phyloP scores from a whole-genome alignment of 1,284 basidiomycete species.

The Ganoderma sp. region DNA sequence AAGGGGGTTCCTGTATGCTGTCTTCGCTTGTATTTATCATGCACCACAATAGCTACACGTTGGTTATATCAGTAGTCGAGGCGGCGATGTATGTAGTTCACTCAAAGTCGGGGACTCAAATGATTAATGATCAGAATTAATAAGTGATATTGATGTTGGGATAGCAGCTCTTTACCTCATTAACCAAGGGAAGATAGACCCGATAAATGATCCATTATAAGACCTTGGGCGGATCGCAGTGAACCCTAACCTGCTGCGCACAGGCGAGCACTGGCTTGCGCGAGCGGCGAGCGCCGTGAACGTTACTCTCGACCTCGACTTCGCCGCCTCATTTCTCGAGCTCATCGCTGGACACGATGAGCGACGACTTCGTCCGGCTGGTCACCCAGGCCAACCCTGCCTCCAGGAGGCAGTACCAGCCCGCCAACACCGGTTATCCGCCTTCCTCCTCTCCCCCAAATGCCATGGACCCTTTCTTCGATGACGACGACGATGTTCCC shows the following conservation, averaged over 20 bases:
- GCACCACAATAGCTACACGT: neutral
- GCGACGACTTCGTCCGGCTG: slow-evolving; percentile 76
- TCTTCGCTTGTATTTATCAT: slow-evolving; percentile 1
- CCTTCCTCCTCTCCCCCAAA: slow-evolving; percentile 47
- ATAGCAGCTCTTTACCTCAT: no score
- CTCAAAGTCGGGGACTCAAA: no score
- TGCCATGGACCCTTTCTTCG: slow-evolving; percentile 78
- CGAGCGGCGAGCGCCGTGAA: neutral
- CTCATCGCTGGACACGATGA: slow-evolving; percentile 52
- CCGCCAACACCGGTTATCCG: slow-evolving; percentile 63
- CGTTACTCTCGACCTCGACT: slow-evolving; percentile 16
- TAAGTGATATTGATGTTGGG: neutral
- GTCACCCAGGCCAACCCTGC: slow-evolving; percentile 79
- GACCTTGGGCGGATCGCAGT: neutral
- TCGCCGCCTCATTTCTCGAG: slow-evolving; percentile 17
- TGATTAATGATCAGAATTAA: neutral
- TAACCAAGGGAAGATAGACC: neutral
- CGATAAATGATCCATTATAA: neutral
- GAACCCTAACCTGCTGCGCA: slow-evolving; percentile 9
- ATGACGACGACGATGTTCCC: slow-evolving; percentile 68
- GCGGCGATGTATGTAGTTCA: neutral
- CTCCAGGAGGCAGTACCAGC: slow-evolving; percentile 57
- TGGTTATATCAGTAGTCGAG: neutral
- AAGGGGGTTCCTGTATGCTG: neutral
- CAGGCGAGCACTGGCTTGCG: slow-evolving; percentile 2